These are phyloP conservation scores for Ceratobasidium sp. DNA, from an alignment of 1,284 basidiomycete genomes.

Conservation along the genomic window DNA sequence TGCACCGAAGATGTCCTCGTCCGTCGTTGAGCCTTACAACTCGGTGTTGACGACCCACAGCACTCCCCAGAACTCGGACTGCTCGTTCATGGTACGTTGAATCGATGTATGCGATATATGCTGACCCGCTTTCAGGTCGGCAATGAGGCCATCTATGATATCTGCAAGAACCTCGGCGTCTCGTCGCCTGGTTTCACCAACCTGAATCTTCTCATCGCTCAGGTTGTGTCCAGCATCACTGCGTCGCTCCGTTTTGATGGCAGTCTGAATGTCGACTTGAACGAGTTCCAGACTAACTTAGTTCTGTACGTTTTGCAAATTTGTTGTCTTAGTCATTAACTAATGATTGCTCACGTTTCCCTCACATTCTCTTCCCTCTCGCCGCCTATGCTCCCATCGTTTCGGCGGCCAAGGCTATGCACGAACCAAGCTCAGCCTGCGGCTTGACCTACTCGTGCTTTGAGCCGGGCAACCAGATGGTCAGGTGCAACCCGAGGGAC, in stretches of 20 bases:
- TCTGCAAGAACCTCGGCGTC: conserved; percentile 96
- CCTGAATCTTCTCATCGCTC: conserved; percentile 96
- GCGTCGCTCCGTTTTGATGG: conserved; percentile 98
- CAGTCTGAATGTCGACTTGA: conserved; percentile 97
- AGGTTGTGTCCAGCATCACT: conserved; percentile 98
- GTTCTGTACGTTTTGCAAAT: conserved; percentile 79
- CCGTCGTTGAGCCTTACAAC: conserved; percentile 99
- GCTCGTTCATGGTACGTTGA: conserved; percentile 90
- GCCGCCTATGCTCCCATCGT: conserved; percentile 97
- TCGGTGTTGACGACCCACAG: conserved; percentile 99
- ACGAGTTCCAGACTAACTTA: conserved; percentile 99
- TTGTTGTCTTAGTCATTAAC: background rate
- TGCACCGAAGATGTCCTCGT: conserved; percentile 79
- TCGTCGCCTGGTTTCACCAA: conserved; percentile 92
- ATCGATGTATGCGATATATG: conserved; percentile 14
- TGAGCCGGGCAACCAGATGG: conserved; percentile 98
- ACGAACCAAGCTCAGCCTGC: conserved; percentile 97
- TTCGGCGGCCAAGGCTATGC: conserved; percentile 85
- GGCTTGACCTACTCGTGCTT: conserved; percentile 99
- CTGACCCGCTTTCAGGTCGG: conserved; percentile 72
- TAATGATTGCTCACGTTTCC: conserved; percentile 72
- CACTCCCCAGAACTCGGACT: conserved; percentile 98
- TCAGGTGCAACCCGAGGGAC: conserved; percentile 93
- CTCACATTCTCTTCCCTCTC: conserved; percentile 98
- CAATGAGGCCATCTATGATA: conserved; percentile 99